These are phyloP conservation scores for Endocalyx cinctus DNA, from an alignment of 2,329 filamentous ascomycete species.

Conservation along the genomic window DNA sequence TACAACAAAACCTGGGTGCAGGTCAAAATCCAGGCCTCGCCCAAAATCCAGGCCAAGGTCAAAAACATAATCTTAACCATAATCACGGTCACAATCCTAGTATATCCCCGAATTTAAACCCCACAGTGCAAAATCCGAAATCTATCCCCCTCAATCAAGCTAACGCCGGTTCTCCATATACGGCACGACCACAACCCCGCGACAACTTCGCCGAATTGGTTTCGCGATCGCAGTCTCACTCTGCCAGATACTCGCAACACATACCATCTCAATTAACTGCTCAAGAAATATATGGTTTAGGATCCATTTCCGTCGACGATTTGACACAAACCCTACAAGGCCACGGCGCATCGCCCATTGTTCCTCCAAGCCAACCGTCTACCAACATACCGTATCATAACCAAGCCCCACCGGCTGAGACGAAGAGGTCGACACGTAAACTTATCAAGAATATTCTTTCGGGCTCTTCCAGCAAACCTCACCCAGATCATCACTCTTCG, in stretches of 20 bases:
- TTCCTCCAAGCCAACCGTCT: conserved; percentile 17
- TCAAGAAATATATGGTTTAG: conserved; percentile 27
- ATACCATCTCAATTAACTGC: conserved; percentile 29
- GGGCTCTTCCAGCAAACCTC: conserved; percentile 31
- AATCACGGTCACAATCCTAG: conserved; percentile 17
- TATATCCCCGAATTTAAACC: conserved; percentile 15
- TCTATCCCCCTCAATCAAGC: conserved; percentile 35
- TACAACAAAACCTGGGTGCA: conserved; percentile 16
- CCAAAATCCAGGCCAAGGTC: conserved; percentile 21
- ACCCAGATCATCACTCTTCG: conserved; percentile 24
- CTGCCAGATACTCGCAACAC: conserved; percentile 41
- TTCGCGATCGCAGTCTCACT: conserved; percentile 49
- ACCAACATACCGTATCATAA: conserved; percentile 16
- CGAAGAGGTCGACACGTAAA: conserved; percentile 47
- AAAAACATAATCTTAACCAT: conserved; percentile 14
- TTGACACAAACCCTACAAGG: conserved; percentile 27
- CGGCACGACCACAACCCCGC: conserved; percentile 29
- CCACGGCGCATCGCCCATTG: conserved; percentile 20
- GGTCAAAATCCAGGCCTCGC: not conserved
- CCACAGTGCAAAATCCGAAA: conserved; percentile 15
- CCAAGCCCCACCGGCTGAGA: conserved; percentile 31
- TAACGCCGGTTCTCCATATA: conserved; percentile 25
- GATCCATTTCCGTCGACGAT: conserved; percentile 38
- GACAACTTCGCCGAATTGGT: conserved; percentile 44
- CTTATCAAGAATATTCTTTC: conserved; percentile 52